Conservation (phyloP, 2,329 filamentous ascomycete genomes). For the Zalaria obscura region DNA sequence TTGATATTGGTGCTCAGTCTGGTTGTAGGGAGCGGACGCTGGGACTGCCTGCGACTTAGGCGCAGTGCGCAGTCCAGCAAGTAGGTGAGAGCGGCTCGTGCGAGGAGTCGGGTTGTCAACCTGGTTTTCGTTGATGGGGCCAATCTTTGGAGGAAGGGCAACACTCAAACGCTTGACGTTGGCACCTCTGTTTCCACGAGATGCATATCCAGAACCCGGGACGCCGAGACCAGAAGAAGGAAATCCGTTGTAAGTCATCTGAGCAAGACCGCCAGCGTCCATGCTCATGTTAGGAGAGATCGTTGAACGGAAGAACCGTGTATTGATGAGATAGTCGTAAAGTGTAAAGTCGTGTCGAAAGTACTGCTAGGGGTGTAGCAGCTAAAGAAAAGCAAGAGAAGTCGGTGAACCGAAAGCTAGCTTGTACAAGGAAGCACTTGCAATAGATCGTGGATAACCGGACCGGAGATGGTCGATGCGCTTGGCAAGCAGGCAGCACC, state of each 20-base stretch:
- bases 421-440: conserved; percentile 3
- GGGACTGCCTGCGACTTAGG: conserved; percentile 71
- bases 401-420: not conserved
- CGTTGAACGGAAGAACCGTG: conserved; percentile 2
- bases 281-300: conserved; percentile 36
- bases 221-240: conserved; percentile 58
- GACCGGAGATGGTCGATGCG: not conserved
- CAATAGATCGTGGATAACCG: not conserved
- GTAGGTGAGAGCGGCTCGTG: conserved; percentile 73
- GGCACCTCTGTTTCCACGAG: conserved; percentile 61
- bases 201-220: conserved; percentile 69
- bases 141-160: conserved; percentile 57
- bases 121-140: conserved; percentile 50
- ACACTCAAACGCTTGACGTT: conserved; percentile 79
- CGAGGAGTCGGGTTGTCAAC: conserved; percentile 69
- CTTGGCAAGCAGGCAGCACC: conserved; percentile 6
- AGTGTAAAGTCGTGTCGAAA: conserved; percentile 1
- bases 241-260: conserved; percentile 82
- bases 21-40: conserved; percentile 46
- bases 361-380: not conserved
- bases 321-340: conserved; percentile 4
- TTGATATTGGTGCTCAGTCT: conserved; percentile 34
- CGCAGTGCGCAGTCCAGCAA: conserved; percentile 84
- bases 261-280: conserved; percentile 98
- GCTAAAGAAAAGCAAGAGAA: not conserved